Evolutionary conservation across 2,329 filamentous ascomycete species (phyloP), one percentile per base, ranked within the genome.

Genomic region (Fusarium sp.): DNA sequence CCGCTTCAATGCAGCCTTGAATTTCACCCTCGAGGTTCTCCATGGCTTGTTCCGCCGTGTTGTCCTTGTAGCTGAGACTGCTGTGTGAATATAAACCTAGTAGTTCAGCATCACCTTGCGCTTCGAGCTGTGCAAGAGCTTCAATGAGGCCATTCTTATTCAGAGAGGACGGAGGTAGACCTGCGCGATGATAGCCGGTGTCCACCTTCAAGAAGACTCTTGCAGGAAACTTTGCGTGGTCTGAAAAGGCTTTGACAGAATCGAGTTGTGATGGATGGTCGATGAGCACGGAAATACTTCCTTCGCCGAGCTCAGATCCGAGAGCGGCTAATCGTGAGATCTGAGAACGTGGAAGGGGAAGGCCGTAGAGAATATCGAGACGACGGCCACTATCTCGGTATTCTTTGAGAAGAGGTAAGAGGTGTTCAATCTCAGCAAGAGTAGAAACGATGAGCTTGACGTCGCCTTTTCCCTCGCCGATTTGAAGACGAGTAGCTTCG

Each of bases 151-250:
- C 66, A 17, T 70, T 67, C 19, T 78, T 76, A 22, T 78, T 75
- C 27, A 87, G 76, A 1, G 75, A 75, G 0, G 75, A 65, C 0
- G 84, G 82, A 1, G 80, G 76, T 0, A 90, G 73, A 0, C 89
- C 89, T 1, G 89, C 88, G 4, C 89, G 84, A 64, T 88, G 85
- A 70, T 89, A 88, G 1, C 88, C 88, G 0, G 87, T 87, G 63
- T 91, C 89, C 0, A 90, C 82, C 61, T 90, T 90, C 39, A 90
- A 71, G 44, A 85, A 90, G 3, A 88, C 77, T 0, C 81, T 73
- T 53, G 50, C 79, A 73, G 47, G 75, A 65, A 50, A 78, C 4
- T 69, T 59, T 1, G 70, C 66, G 4, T 75, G 67, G 3, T 77
- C 72, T 2, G 75, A 71, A 3, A 81, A 78, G 3, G 82, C 73